Conservation (phyloP, 2,329 filamentous ascomycete species). For the Cladosporium sp. region DNA sequence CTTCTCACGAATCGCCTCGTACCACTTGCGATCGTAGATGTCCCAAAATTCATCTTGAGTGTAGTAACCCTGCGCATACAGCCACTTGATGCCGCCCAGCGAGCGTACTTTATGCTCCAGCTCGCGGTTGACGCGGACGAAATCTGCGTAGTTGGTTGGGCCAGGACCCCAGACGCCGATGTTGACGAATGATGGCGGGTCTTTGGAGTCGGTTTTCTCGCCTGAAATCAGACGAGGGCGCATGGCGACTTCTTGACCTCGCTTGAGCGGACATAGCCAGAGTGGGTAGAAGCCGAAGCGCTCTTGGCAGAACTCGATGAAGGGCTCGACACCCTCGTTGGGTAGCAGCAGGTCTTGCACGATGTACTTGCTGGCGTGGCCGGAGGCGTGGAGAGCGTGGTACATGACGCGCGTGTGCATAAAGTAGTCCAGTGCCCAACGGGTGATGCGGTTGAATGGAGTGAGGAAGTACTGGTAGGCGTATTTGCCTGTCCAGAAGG, state of each 20-base stretch:
- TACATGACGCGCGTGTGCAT: slow-evolving; percentile 64
- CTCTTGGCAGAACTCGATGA: slow-evolving; percentile 54
- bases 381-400: slow-evolving; percentile 61
- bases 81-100: slow-evolving; percentile 66
- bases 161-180: slow-evolving; percentile 74
- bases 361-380: slow-evolving; percentile 57
- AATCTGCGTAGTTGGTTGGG: slow-evolving; percentile 45
- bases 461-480: slow-evolving; percentile 62
- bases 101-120: slow-evolving; percentile 61
- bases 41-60: slow-evolving; percentile 68
- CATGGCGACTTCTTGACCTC: slow-evolving; percentile 27
- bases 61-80: slow-evolving; percentile 71
- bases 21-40: slow-evolving; percentile 61
- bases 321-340: slow-evolving; percentile 50
- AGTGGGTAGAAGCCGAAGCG: slow-evolving; percentile 56
- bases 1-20: slow-evolving; percentile 58
- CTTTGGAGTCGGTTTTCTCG: slow-evolving; percentile 11
- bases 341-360: slow-evolving; percentile 66
- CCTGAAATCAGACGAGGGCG: slow-evolving; percentile 20
- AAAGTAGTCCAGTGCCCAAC: slow-evolving; percentile 61
- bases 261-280: slow-evolving; percentile 58
- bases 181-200: slow-evolving; percentile 40
- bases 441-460: slow-evolving; percentile 61
- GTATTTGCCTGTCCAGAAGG: slow-evolving; percentile 64
- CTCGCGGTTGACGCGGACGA: slow-evolving; percentile 57